Conservation (phyloP, 2,329 filamentous ascomycete species). For the Thelonectria discophora region DNA sequence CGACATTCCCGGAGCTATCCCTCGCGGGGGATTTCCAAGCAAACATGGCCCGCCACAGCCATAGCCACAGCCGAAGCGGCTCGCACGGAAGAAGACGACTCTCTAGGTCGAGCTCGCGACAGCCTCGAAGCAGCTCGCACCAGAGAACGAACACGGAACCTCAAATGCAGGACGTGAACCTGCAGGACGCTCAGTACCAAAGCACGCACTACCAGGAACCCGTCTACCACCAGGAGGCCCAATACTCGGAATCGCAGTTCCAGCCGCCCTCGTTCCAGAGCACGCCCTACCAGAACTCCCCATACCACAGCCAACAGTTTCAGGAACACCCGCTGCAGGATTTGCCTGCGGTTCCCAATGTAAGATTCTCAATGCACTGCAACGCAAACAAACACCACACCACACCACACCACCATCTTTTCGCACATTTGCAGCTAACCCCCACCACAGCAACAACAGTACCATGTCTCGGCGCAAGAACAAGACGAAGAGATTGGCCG, state of each 20-base stretch:
- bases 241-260: background rate
- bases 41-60: conserved; percentile 16
- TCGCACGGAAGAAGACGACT: background rate
- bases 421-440: background rate
- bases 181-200: background rate
- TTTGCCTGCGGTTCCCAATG: conserved; percentile 35
- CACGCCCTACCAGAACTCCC: background rate
- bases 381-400: background rate
- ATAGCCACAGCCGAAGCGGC: conserved; percentile 1
- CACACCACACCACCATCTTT: background rate
- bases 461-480: conserved; percentile 30
- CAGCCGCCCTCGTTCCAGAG: background rate
- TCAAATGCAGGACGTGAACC: conserved; percentile 1
- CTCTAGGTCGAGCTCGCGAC: background rate
- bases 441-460: conserved; percentile 12
- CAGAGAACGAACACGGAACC: background rate
- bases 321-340: conserved; percentile 34
- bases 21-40: background rate
- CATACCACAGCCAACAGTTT: background rate
- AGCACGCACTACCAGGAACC: background rate
- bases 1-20: conserved; percentile 5
- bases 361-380: conserved; percentile 22
- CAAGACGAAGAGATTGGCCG: conserved; percentile 21
- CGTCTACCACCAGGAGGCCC: background rate
- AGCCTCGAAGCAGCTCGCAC: background rate